Conservation (phyloP, 371 early-diverging fungal species). For the Dentiscutata heterogama region DNA sequence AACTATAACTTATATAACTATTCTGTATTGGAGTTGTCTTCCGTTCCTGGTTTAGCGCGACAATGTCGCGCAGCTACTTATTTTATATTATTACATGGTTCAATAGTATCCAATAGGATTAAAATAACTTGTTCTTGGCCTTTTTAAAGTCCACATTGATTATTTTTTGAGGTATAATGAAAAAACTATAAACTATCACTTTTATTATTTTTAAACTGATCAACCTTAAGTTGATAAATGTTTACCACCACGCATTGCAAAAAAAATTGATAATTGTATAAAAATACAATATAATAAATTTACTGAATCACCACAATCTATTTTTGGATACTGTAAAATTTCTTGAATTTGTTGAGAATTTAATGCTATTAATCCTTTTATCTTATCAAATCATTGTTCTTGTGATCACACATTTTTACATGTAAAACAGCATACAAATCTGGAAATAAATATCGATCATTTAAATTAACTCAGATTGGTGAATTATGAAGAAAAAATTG, state of each 20-base stretch:
- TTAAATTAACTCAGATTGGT: constrained; percentile 9
- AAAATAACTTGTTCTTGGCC: not conserved
- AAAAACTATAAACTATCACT: not conserved
- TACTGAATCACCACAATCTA: not conserved
- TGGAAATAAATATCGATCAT: not conserved
- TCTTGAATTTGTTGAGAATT: constrained; percentile 11
- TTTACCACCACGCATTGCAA: not conserved
- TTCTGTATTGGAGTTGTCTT: no score
- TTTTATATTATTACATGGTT: not conserved
- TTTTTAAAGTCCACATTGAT: not conserved
- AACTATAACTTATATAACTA: no score
- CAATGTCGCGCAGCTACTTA: no score
- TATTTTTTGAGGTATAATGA: constrained; percentile 6
- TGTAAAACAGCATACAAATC: constrained; percentile 21
- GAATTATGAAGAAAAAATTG: not conserved
- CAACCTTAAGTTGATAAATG: constrained; percentile 9
- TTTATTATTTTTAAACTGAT: not conserved
- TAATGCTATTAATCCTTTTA: not conserved
- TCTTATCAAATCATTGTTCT: not conserved
- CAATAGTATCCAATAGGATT: not conserved
- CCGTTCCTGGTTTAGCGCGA: no score
- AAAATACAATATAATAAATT: not conserved
- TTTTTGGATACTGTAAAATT: not conserved
- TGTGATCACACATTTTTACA: not conserved
- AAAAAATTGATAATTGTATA: not conserved